A percentile compares a stretch with the other conserved stretches of the same genome.
These are phyloP conservation scores for Trichoderma lentiforme DNA, from an alignment of 2,329 filamentous ascomycete genomes.

Conservation along the genomic window DNA sequence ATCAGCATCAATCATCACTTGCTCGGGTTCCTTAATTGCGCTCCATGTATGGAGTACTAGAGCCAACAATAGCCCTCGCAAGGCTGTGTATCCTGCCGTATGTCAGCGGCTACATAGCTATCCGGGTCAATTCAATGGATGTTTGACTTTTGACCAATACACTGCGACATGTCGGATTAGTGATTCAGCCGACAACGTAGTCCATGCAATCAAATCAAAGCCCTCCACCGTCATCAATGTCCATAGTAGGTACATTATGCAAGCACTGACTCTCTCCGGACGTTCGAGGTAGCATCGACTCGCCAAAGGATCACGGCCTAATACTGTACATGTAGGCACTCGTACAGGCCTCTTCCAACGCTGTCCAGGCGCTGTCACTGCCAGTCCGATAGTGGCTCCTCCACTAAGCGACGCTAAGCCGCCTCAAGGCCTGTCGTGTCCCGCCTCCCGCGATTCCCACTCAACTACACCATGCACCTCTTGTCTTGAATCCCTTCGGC, in stretches of 20 bases:
- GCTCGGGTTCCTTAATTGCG: background rate
- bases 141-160: background rate
- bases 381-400: background rate
- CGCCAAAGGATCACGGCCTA: background rate
- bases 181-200: background rate
- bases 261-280: background rate
- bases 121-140: background rate
- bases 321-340: background rate
- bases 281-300: background rate
- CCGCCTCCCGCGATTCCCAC: background rate
- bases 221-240: background rate
- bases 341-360: background rate
- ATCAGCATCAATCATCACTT: background rate
- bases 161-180: background rate
- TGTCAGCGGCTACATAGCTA: background rate
- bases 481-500: background rate
- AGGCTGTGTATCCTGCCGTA: background rate
- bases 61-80: background rate
- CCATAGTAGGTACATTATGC: background rate
- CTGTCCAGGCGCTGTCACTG: slow-evolving; percentile 3
- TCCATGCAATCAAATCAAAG: background rate
- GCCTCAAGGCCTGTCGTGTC: background rate
- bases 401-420: slow-evolving; percentile 13
- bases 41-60: background rate
- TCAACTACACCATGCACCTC: background rate